Base-by-base conservation (phyloP, 352 stramenopile species). In the Sclerospora graminicola region DNA sequence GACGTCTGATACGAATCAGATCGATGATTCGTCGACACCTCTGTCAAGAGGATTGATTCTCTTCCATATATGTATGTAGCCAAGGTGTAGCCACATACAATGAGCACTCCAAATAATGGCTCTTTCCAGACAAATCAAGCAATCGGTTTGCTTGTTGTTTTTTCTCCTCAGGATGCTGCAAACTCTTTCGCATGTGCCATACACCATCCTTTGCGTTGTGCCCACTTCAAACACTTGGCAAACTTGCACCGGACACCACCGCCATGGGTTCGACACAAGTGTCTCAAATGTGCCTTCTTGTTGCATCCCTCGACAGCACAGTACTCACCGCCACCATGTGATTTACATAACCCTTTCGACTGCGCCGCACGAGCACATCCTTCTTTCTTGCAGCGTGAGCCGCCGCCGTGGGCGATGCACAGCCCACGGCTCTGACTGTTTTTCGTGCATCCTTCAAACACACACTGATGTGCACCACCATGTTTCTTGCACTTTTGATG, bases 401-500 rank as follows among this genome's bases (percentile, higher is more conserved):
- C 81, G 8, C 81, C 81, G 31, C 81, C 81, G 44, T 93, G 81
- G 2, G 81, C 78, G 37, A 89, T 89, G 57, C 81, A 93, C 32
- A 93, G 46, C 9, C 81, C 81, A 5, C 81, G 74, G 53, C 79
- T 89, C 60, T 93, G 78, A 46, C 75, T 89, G 65, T 91, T 93
- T 63, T 93, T 93, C 42, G 60, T 69, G 53, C 82, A 93, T 5
- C 82, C 82, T 53, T 86, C 75, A 33, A 82, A 84, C 14, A 84
- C 75, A 27, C 82, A 93, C 40, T 86, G 82, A 33, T 89, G 77
- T 1, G 79, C 82, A n/a, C 82, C 82, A 18, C 82, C 82, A 51
- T 93, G 82, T 24, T 91, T 93, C 53, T 93, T 93, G 75, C 82
- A 93, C 41, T 88, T 85, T 45, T 90, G 78, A 45, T 93, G 78